Percentiles rank a stretch among this genome's conserved stretches.
Conservation (phyloP, 2,329 filamentous ascomycete species). For the Scortechinia acanthostroma region DNA sequence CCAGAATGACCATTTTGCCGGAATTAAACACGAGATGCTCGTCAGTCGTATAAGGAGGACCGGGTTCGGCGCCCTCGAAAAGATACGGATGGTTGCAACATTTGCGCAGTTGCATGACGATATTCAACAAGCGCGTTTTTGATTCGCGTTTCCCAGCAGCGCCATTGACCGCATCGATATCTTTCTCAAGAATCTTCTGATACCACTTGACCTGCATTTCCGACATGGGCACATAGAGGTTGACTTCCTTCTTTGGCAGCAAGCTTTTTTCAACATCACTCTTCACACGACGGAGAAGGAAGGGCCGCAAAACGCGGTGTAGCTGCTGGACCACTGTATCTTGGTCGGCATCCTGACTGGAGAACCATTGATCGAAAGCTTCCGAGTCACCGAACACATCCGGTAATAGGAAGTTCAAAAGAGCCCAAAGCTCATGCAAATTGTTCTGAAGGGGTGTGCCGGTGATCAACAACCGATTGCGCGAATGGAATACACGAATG, state of each 20-base stretch:
- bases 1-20: slow-evolving; percentile 93
- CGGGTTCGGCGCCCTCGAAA: slow-evolving; percentile 95
- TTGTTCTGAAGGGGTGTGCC: slow-evolving; percentile 96
- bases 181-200: slow-evolving; percentile 94
- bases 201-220: slow-evolving; percentile 87
- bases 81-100: slow-evolving; percentile 99
- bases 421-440: slow-evolving; percentile 85
- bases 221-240: slow-evolving; percentile 98
- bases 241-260: slow-evolving; percentile 96
- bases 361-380: slow-evolving; percentile 99
- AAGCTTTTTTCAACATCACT: slow-evolving; percentile 99
- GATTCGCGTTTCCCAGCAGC: slow-evolving; percentile 92
- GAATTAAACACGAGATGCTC: slow-evolving; percentile 91
- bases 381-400: slow-evolving; percentile 72
- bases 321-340: slow-evolving; percentile 90
- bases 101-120: slow-evolving; percentile 99
- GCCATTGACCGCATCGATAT: slow-evolving; percentile 85
- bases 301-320: slow-evolving; percentile 93
- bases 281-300: slow-evolving; percentile 95
- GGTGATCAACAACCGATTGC: slow-evolving; percentile 84
- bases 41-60: slow-evolving; percentile 79
- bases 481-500: slow-evolving; percentile 79
- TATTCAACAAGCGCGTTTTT: slow-evolving; percentile 84
- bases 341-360: slow-evolving; percentile 96
- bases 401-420: slow-evolving; percentile 87